Percentiles rank a stretch among this genome's conserved stretches.
These are phyloP conservation scores for Fremontodendron californicum DNA, from an alignment of 345 rosid species.

Conservation along the genomic window DNA sequence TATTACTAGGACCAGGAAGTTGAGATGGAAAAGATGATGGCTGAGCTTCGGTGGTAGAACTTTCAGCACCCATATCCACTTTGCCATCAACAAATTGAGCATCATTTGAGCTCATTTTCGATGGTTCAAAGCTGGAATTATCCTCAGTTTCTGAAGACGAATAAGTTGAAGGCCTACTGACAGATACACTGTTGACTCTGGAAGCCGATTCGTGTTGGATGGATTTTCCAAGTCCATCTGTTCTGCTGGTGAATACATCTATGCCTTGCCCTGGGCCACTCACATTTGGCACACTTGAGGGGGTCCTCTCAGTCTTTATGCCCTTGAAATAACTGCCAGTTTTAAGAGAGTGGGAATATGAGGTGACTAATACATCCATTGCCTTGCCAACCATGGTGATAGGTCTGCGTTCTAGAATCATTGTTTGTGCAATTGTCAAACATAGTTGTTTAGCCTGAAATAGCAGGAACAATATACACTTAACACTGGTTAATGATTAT, in stretches of 20 bases:
- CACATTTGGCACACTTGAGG: constrained; percentile 32
- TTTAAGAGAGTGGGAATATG: constrained; percentile 65
- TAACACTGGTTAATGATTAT: constrained; percentile 5
- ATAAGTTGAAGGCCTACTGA: constrained; percentile 32
- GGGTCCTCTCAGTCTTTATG: constrained; percentile 44
- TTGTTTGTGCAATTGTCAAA: constrained; percentile 61
- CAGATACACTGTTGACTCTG: constrained; percentile 30
- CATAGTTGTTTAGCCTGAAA: constrained; percentile 89
- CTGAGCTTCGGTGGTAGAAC: constrained; percentile 29
- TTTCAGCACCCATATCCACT: constrained; percentile 37
- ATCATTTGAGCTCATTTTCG: constrained; percentile 36
- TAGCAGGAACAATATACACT: constrained; percentile 17
- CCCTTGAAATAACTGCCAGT: constrained; percentile 65
- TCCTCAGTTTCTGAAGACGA: constrained; percentile 58
- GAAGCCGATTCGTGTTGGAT: constrained; percentile 29
- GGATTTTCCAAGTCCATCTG: constrained; percentile 32
- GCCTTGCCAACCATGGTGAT: constrained; percentile 70
- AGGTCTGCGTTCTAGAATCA: constrained; percentile 87
- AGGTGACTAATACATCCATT: constrained; percentile 69
- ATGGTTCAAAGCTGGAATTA: constrained; percentile 26
- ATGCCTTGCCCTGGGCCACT: constrained; percentile 24
- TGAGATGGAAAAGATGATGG: constrained; percentile 34
- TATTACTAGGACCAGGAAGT: constrained; percentile 37
- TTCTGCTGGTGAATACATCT: constrained; percentile 39
- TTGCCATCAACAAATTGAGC: constrained; percentile 22